Base-by-base conservation (phyloP, 352 stramenopile genomes). In the Phytophthora multivora region DNA sequence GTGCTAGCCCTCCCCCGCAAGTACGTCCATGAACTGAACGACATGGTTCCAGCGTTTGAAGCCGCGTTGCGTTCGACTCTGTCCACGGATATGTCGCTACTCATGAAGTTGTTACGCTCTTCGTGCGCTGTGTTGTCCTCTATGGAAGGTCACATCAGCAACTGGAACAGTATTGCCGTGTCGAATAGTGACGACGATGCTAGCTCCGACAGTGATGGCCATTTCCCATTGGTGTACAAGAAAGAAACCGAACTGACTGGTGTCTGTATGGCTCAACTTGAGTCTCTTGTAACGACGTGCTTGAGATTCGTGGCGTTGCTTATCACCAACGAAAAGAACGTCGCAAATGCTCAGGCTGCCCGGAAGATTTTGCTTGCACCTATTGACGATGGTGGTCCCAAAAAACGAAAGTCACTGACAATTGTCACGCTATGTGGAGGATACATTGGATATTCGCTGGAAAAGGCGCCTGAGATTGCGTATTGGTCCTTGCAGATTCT, bases 51-150 rank as follows among this genome's bases (percentile, higher is more conserved):
- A 28, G 73, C 72, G 0, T 86, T 90, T 30, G 75, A 87, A 49
- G 53, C 51, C 7, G 66, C 77, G 15, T 40, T 91, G n/a, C 69
- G 74, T 5, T 62, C 78, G 23, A 83, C 77, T 12, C 61, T 91
- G 13, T 53, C 72, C 19, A 75, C 69, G 0, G 78, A 91, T 33
- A 74, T 75, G 51, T 74, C 71, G n/a, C 42, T 91, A 15, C 40
- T 89, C 15, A 81, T 81, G 63, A 91, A 91, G 50, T 41, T 91
- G 15, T 46, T 91, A 25, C 74, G 75, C 16, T 80, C 63, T 13
- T 74, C 72, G 11, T 73, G 57, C 36, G 61, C 55, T 12, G 46
- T 78, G 11, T 33, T 83, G 25, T 77, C 69, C 11, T 47, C 57
- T 3, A 51, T 54, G 23, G 39, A 71, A 42, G 50, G 51, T 21